Evolutionary conservation across 805 yeast genomes (phyloP).

Genomic region (Teunomyces lycoperdinae): DNA sequence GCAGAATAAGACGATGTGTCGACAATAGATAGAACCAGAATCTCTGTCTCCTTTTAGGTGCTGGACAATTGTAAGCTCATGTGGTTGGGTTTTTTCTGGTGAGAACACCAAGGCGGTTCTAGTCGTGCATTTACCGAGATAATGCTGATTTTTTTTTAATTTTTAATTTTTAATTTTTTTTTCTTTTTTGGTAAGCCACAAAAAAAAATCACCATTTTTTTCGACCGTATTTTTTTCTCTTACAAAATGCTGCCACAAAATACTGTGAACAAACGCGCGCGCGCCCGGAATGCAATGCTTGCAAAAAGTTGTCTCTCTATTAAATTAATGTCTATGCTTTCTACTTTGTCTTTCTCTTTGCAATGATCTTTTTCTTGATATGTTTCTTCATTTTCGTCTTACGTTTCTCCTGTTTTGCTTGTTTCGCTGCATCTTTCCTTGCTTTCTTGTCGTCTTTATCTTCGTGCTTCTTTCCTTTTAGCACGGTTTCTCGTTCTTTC

Average conservation of each 20-base stretch:
- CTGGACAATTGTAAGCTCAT: neutral
- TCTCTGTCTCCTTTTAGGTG: neutral
- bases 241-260: too few species aligned
- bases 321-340: neutral
- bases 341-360: slow-evolving; percentile 35
- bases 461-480: slow-evolving; percentile 73
- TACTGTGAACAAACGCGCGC: too few species aligned
- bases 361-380: slow-evolving; percentile 69
- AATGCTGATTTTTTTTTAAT: too few species aligned
- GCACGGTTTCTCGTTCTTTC: slow-evolving; percentile 38
- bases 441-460: slow-evolving; percentile 76
- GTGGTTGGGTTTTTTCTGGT: slow-evolving; percentile 1
- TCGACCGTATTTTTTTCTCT: neutral
- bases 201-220: neutral
- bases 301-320: neutral
- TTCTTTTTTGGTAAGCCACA: neutral
- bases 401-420: slow-evolving; percentile 73
- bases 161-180: neutral
- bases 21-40: neutral
- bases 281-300: neutral
- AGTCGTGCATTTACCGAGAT: neutral
- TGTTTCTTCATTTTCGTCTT: slow-evolving; percentile 81
- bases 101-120: neutral
- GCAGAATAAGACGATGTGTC: neutral
- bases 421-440: slow-evolving; percentile 74